Evolutionary conservation across 768 basidiomycete species (phyloP).

Genomic region (Leccinum disarticulatum): DNA sequence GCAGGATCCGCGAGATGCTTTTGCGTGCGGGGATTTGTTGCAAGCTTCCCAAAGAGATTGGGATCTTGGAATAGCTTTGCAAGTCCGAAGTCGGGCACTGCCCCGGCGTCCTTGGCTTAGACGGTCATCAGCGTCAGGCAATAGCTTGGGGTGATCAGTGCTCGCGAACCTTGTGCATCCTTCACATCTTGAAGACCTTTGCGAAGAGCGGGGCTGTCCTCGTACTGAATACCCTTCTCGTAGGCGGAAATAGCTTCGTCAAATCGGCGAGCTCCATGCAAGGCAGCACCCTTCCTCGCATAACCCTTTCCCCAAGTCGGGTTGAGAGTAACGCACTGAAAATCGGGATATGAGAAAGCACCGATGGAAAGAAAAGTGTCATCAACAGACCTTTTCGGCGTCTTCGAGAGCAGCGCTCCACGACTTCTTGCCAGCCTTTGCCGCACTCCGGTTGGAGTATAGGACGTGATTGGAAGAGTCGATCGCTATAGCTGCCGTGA

Average conservation of each 20-base stretch:
- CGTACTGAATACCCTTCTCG: slow-evolving; percentile 76
- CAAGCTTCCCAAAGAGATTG: slow-evolving; percentile 78
- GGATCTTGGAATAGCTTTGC: slow-evolving; percentile 84
- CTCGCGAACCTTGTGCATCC: slow-evolving; percentile 68
- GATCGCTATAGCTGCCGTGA: slow-evolving; percentile 77
- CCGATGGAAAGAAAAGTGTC: background rate
- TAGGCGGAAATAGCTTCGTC: slow-evolving; percentile 86
- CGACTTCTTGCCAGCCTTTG: slow-evolving; percentile 80
- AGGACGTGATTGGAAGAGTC: slow-evolving; percentile 86
- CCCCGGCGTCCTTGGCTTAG: slow-evolving; percentile 37
- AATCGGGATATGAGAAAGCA: background rate
- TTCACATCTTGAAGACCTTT: slow-evolving; percentile 90
- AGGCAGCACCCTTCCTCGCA: slow-evolving; percentile 88
- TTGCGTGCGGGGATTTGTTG: slow-evolving; percentile 81
- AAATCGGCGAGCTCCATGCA: slow-evolving; percentile 78
- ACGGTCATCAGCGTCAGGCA: slow-evolving; percentile 5
- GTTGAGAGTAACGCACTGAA: slow-evolving; percentile 75
- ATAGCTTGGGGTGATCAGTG: background rate
- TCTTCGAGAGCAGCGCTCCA: slow-evolving; percentile 78
- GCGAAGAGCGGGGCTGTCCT: slow-evolving; percentile 77
- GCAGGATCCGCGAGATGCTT: slow-evolving; percentile 81
- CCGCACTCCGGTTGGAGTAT: slow-evolving; percentile 91
- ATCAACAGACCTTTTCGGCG: slow-evolving; percentile 73
- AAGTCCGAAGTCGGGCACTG: slow-evolving; percentile 54
- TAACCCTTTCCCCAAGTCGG: slow-evolving; percentile 89